Evolutionary conservation across 139 green algal genomes (phyloP), one percentile per base, ranked within the genome.

Genomic region (Pleodorina starrii): DNA sequence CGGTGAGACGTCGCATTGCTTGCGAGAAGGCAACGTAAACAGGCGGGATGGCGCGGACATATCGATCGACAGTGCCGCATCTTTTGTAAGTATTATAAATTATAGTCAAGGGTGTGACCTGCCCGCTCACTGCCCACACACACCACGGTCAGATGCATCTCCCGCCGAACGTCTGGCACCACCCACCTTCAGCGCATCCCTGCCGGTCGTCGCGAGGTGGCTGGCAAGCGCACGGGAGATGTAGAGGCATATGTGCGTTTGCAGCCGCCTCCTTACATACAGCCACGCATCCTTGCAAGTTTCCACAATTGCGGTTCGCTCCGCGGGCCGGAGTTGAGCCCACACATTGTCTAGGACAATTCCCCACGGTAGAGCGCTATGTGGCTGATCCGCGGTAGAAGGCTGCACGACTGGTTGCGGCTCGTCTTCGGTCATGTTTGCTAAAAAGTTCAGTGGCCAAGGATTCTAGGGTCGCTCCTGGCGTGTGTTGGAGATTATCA

Each of bases 321-420:
- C 79, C 4, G 40, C 57, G 32, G 79, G 59, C 25, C 79, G 40
- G 12, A 86, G 40, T 9, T 43, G 57, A 6, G 79, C 79, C 79
- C 79, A 86, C 0, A 75, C 57, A 43, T 86, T 86, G 29, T 86
- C 79, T 0, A 86, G 59, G 2, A 86, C 36, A 21, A 86, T 71
- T 3, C 57, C 79, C 79, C 79, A 86, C 23, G 57, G 79, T 7
- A 86, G 14, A 43, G 12, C 12, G 46, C 44, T 27, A 21, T 73
- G 51, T 38, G 36, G 14, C 25, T 75, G 38, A 54, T 86, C 38
- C 2, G 69, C 25, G 6, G 2, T 4, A 35, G 19, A 42, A 40
- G 57, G 19, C 35, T 42, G 35, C 46, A 42, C 46, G 25, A 35
- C 42, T 80, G 35, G 12, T 77, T 48, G 12, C 38, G 6, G 2